Evolutionary conservation across 2,329 filamentous ascomycete species (phyloP).

Genomic region (Phialophora verrucosa): DNA sequence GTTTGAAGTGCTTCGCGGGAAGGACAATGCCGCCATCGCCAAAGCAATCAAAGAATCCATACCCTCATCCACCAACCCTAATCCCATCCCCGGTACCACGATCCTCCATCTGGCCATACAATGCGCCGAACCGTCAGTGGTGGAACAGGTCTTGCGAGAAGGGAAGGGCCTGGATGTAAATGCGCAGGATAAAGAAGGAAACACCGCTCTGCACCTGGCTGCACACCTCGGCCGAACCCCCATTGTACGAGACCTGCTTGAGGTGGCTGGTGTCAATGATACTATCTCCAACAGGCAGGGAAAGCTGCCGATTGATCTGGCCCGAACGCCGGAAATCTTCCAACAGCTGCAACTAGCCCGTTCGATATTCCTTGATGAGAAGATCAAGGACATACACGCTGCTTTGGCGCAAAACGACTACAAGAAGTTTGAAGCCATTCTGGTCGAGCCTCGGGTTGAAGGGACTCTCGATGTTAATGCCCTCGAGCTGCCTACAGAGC

Average conservation of each 20-base stretch:
- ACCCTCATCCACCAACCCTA: conserved; percentile 55
- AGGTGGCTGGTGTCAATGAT: conserved; percentile 85
- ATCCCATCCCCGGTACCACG: conserved; percentile 70
- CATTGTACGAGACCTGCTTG: conserved; percentile 82
- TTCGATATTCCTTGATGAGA: conserved; percentile 86
- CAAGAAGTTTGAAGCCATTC: conserved; percentile 74
- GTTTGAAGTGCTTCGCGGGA: conserved; percentile 88
- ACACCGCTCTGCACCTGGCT: conserved; percentile 89
- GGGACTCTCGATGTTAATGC: conserved; percentile 91
- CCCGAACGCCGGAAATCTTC: conserved; percentile 92
- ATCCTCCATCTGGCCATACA: conserved; percentile 93
- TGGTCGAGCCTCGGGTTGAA: conserved; percentile 85
- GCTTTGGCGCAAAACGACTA: conserved; percentile 77
- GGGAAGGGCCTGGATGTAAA: conserved; percentile 81
- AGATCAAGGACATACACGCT: conserved; percentile 81
- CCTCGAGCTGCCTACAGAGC: conserved; percentile 83
- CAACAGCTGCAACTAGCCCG: conserved; percentile 89
- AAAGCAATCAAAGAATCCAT: conserved; percentile 71
- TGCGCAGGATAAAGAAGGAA: conserved; percentile 88
- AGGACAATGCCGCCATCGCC: conserved; percentile 87
- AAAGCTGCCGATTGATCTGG: conserved; percentile 84
- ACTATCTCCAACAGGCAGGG: conserved; percentile 82
- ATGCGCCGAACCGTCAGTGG: conserved; percentile 88
- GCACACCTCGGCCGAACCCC: conserved; percentile 78
- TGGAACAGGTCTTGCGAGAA: conserved; percentile 88